Base-by-base conservation (phyloP, 2,329 filamentous ascomycete species). In the Neonectria sp. region DNA sequence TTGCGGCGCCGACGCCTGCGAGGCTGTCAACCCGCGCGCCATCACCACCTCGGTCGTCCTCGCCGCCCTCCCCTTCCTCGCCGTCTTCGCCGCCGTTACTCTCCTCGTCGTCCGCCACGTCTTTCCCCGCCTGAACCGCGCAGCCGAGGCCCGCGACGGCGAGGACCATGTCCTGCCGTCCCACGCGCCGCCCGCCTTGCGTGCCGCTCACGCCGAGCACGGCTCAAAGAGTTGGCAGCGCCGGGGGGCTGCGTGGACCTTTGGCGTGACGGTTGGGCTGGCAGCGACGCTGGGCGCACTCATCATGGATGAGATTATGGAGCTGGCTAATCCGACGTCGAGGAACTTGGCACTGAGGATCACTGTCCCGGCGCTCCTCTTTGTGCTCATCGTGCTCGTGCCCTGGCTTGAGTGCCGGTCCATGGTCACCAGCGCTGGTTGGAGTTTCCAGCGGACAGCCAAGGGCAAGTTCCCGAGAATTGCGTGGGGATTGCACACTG, bases 241-340 rank as follows among this genome's bases (percentile, higher is more conserved):
- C 46, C 82, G 85, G 27, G 77, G 87, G 13, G 87, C 90, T 2
- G 91, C 90, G 15, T 81, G 87, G 64, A 90, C 92, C 2, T 97
- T 97, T 79, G 91, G 93, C 7, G 87, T 90, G 1, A 97, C 93
- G 11, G 89, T 96, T 40, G 93, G 90, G 1, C 86, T 97, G 9
- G 92, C 94, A 6, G 88, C 92, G 43, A 93, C 95, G 2, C 84
- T 97, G 52, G 93, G 91, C 3, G 91, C 95, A 80, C 82, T 97
- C 71, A 93, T 97, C 52, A 86, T 97, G 9, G 94, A 93, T 74
- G 94, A 97, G 80, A 93, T 97, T 49, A 90, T 93, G 29, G 93
- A 94, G 75, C 86, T 92, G 6, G 86, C 94, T n/a, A 88, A 91
- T 70, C 86, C 90, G 7, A 84, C 85, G 35, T 93, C 93, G 13